A percentile compares a stretch with the other conserved stretches of the same genome.
phyloP scores from a whole-genome alignment of 192 early-diverging fungal species.

The Mortierella hygrophila region DNA sequence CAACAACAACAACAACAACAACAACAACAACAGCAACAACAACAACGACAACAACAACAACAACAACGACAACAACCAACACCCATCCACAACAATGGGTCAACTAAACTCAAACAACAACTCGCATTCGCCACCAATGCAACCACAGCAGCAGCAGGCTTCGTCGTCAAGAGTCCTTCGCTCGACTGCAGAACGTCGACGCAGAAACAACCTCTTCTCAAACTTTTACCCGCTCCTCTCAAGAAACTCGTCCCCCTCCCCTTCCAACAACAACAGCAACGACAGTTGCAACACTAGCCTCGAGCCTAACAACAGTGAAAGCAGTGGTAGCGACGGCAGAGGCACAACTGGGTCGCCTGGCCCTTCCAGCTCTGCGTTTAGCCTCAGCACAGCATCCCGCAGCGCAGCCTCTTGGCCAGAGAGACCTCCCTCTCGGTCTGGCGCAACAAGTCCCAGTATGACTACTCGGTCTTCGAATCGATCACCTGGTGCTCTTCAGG shows the following conservation, averaged over 20 bases:
- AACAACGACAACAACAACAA: background rate
- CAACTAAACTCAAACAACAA: background rate
- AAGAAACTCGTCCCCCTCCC: conserved; percentile 21
- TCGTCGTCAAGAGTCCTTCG: conserved; percentile 41
- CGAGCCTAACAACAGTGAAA: background rate
- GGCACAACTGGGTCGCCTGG: background rate
- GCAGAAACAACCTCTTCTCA: conserved; percentile 42
- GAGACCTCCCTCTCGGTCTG: conserved; percentile 20
- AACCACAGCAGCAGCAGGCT: conserved; percentile 4
- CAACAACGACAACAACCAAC: background rate
- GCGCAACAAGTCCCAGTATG: background rate
- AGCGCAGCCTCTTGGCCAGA: conserved; percentile 15
- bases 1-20: background rate
- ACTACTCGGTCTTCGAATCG: conserved; percentile 12
- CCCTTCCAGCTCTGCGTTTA: background rate
- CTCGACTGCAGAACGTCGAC: conserved; percentile 37
- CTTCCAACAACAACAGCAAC: background rate
- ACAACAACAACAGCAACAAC: background rate
- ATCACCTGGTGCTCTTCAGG: conserved; percentile 13
- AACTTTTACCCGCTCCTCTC: conserved; percentile 52
- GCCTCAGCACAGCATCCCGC: background rate
- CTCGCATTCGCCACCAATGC: background rate
- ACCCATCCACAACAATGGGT: background rate
- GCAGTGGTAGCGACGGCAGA: background rate
- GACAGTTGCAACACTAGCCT: background rate